Percentiles rank a stretch among this genome's conserved stretches.
These are phyloP conservation scores for Scheffersomyces spartinae DNA, from an alignment of 805 yeast species.

Conservation along the genomic window DNA sequence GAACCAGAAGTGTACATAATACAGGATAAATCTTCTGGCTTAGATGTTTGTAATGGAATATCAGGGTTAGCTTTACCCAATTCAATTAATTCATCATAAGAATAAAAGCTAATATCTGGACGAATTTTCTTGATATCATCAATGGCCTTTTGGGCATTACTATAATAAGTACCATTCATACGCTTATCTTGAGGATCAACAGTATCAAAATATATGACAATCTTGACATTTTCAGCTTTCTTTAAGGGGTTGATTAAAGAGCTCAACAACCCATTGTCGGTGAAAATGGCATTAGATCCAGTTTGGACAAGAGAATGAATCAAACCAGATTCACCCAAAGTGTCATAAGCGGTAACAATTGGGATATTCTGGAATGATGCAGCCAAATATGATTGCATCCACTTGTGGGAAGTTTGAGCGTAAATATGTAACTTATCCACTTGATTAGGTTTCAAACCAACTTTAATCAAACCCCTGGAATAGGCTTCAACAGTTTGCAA, in stretches of 20 bases:
- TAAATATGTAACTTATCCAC: conserved; percentile 66
- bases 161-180: conserved; percentile 46
- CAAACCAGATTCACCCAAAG: conserved; percentile 81
- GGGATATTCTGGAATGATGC: conserved; percentile 72
- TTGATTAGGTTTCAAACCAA: conserved; percentile 58
- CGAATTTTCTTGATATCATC: conserved; percentile 51
- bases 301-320: conserved; percentile 81
- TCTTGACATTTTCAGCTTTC: conserved; percentile 48
- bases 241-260: conserved; percentile 64
- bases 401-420: conserved; percentile 77
- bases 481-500: conserved; percentile 34
- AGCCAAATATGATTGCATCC: conserved; percentile 85
- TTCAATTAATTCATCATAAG: conserved; percentile 52
- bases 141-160: conserved; percentile 44
- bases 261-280: conserved; percentile 65
- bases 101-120: conserved; percentile 62
- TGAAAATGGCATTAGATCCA: conserved; percentile 64
- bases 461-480: conserved; percentile 65
- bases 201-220: conserved; percentile 58
- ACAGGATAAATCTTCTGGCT: conserved; percentile 52
- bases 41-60: conserved; percentile 31
- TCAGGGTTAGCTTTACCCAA: conserved; percentile 48
- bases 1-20: conserved; percentile 86
- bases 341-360: conserved; percentile 91
- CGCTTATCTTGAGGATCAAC: conserved; percentile 55